Evolutionary conservation across 202 grass and related monocot genomes (phyloP).

Genomic region (Panicum virgatum): DNA sequence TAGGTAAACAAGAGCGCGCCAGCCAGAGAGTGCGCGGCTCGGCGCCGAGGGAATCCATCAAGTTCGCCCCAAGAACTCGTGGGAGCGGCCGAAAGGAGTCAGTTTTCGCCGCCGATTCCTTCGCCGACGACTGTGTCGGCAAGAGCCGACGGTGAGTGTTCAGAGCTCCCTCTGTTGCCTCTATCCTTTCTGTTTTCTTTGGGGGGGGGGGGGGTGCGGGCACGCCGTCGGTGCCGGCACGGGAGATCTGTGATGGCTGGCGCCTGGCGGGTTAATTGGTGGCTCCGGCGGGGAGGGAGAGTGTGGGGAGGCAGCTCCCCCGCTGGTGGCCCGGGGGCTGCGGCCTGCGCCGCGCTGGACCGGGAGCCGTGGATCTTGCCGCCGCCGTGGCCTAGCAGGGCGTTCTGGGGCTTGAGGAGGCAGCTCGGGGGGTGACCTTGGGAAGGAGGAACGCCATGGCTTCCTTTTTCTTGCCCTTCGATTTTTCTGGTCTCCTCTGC

Average conservation of each 20-base stretch:
- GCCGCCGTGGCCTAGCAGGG: neutral
- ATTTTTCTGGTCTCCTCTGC: too few relatives aligned
- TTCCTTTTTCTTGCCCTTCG: neutral
- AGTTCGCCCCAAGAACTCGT: neutral
- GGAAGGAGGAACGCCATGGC: constrained; percentile 92
- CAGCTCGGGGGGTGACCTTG: constrained; percentile 63
- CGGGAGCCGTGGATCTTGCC: constrained; percentile 36
- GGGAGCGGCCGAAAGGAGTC: neutral
- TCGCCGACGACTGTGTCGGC: too few relatives aligned
- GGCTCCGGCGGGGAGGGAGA: neutral
- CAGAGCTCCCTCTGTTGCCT: neutral
- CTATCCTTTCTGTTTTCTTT: neutral
- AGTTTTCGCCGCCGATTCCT: neutral
- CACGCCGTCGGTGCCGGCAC: neutral
- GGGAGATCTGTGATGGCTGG: constrained; percentile 12
- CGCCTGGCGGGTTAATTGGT: neutral
- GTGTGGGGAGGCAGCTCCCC: too few relatives aligned
- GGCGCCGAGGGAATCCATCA: neutral
- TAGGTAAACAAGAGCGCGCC: neutral
- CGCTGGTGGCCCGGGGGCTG: too few relatives aligned
- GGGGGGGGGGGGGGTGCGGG: constrained; percentile 24
- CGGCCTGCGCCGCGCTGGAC: neutral
- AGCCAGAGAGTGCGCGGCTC: too few relatives aligned
- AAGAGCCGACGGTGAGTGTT: neutral
- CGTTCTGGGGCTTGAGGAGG: constrained; percentile 49